phyloP scores from a whole-genome alignment of 2,329 filamentous ascomycete genomes.

The Aspergillus udagawae region DNA sequence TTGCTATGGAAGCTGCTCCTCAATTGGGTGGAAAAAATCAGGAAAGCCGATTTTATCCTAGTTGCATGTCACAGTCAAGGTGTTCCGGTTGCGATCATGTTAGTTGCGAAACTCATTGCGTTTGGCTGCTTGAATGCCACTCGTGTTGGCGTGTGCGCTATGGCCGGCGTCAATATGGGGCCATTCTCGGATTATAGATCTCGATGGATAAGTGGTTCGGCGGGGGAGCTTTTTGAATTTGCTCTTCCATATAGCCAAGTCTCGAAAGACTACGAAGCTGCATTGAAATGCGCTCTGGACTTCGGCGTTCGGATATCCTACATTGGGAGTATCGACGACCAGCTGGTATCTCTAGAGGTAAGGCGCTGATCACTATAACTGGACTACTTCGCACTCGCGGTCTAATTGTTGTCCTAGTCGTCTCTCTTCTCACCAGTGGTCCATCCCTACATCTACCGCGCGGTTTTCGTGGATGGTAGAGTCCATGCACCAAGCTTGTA shows the following conservation, averaged over 20 bases:
- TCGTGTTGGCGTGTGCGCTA: slow-evolving; percentile 79
- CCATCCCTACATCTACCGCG: slow-evolving; percentile 90
- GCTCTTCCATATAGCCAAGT: slow-evolving; percentile 75
- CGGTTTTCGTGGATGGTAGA: slow-evolving; percentile 92
- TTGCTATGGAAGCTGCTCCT: slow-evolving; percentile 90
- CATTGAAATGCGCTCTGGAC: slow-evolving; percentile 68
- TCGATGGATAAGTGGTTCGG: slow-evolving; percentile 81
- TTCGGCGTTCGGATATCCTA: slow-evolving; percentile 82
- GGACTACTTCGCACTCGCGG: not conserved
- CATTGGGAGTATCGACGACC: slow-evolving; percentile 93
- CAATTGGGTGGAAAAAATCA: slow-evolving; percentile 91
- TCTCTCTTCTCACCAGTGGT: slow-evolving; percentile 79
- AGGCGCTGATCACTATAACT: slow-evolving; percentile 11
- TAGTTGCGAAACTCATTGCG: slow-evolving; percentile 87
- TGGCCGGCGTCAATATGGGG: slow-evolving; percentile 88
- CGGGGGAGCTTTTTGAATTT: slow-evolving; percentile 95
- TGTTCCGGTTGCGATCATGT: slow-evolving; percentile 87
- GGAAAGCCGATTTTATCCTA: slow-evolving; percentile 81
- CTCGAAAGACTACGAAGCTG: slow-evolving; percentile 73
- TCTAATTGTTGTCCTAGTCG: slow-evolving; percentile 48
- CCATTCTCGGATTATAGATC: slow-evolving; percentile 92
- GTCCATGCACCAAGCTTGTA: slow-evolving; percentile 88
- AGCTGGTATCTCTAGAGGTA: slow-evolving; percentile 87
- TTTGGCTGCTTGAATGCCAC: slow-evolving; percentile 75
- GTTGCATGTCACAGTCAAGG: slow-evolving; percentile 95